Percentiles rank a stretch among this genome's conserved stretches.
phyloP scores from a whole-genome alignment of 768 basidiomycete species.

The Mycena epipterygia region DNA sequence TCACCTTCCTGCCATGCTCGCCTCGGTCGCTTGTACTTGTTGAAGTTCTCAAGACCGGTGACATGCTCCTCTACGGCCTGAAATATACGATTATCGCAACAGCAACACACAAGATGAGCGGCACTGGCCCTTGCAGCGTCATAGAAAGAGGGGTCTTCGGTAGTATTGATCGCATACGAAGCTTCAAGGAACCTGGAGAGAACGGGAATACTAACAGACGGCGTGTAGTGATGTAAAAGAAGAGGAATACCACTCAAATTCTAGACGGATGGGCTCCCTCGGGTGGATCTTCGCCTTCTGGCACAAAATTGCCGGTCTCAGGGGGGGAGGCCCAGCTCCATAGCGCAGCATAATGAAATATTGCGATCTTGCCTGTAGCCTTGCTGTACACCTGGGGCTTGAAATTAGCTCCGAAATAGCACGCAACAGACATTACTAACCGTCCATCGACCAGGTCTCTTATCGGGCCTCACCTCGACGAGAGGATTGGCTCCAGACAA shows the following conservation, averaged over 20 bases:
- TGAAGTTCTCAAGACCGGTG: background rate
- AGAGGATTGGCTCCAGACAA: background rate
- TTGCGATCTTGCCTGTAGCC: background rate
- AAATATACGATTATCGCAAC: background rate
- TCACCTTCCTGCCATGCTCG: background rate
- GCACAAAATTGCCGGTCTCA: background rate
- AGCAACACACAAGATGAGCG: background rate
- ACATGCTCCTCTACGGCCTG: background rate
- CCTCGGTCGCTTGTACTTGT: background rate
- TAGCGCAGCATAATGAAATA: background rate
- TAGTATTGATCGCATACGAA: background rate
- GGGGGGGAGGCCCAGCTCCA: slow-evolving; percentile 1
- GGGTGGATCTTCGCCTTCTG: background rate
- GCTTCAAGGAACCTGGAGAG: background rate
- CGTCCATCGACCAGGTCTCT: background rate
- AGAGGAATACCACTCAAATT: background rate
- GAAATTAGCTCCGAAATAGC: background rate
- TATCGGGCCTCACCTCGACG: background rate
- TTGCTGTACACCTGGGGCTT: background rate
- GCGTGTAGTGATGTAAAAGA: background rate
- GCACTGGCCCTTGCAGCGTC: background rate
- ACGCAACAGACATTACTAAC: background rate
- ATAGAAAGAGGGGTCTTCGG: background rate
- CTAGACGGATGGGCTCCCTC: background rate
- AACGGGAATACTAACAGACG: background rate